Evolutionary conservation across 257 asterid species (phyloP).

Genomic region (Phtheirospermum japonicum): DNA sequence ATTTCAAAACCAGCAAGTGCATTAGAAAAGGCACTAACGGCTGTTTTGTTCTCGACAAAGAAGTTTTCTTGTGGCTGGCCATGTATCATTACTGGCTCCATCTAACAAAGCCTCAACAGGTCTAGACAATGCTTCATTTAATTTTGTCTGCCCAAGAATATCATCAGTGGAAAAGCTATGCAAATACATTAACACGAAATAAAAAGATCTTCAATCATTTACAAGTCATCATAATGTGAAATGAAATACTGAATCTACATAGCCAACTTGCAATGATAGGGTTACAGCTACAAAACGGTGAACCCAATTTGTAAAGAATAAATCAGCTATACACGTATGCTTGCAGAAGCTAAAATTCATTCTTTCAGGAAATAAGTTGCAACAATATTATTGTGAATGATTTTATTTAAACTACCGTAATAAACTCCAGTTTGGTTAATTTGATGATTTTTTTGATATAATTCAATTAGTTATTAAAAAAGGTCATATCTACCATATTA

Average conservation of each 20-base stretch:
- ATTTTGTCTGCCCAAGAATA: slow-evolving; percentile 54
- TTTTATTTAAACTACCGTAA: too few relatives aligned
- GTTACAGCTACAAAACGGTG: slow-evolving; percentile 12
- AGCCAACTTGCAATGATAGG: slow-evolving; percentile 10
- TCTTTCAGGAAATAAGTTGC: slow-evolving; percentile 33
- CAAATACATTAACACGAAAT: slow-evolving; percentile 12
- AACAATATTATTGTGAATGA: too few relatives aligned
- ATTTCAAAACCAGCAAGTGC: slow-evolving; percentile 87
- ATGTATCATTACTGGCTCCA: slow-evolving; percentile 67
- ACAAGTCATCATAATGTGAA: slow-evolving; percentile 1
- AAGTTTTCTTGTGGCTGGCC: slow-evolving; percentile 89
- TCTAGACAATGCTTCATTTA: too few relatives aligned
- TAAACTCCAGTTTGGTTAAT: too few relatives aligned
- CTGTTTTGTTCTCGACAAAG: slow-evolving; percentile 55
- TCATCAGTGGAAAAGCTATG: slow-evolving; percentile 25
- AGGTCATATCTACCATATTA: too few relatives aligned
- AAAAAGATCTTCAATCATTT: slow-evolving; percentile 5
- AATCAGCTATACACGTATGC: not conserved
- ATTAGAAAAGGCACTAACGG: slow-evolving; percentile 53
- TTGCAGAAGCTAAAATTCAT: slow-evolving; percentile 15
- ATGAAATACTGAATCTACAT: slow-evolving; percentile 9
- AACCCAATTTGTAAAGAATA: slow-evolving; percentile 7
- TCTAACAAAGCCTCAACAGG: too few relatives aligned
- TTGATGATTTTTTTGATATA: too few relatives aligned
- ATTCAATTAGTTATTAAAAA: too few relatives aligned